Percentiles rank a stretch among this genome's conserved stretches.
Evolutionary conservation across 2,329 filamentous ascomycete species (phyloP).

Genomic region (Monascus ruber): DNA sequence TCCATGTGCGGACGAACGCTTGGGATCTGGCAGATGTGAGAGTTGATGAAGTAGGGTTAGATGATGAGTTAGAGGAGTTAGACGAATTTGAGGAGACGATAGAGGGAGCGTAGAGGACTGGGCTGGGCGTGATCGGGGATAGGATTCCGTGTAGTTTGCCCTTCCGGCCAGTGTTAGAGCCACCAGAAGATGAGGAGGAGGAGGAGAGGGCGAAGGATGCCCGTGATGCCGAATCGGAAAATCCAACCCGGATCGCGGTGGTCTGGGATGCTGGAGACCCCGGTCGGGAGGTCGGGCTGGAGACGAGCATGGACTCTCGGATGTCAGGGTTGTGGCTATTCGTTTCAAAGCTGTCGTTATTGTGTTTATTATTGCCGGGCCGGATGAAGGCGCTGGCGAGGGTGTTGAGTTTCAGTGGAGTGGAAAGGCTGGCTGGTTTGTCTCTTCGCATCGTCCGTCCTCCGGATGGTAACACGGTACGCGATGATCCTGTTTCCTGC

Average conservation of each 20-base stretch:
- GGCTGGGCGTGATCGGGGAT: constrained; percentile 11
- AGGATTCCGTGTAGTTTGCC: constrained; percentile 7
- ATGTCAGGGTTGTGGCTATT: too few species aligned
- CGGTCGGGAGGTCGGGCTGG: constrained; percentile 12
- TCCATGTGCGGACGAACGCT: constrained; percentile 25
- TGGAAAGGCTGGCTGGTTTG: constrained; percentile 4
- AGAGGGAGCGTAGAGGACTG: constrained; percentile 22
- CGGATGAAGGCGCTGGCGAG: constrained; percentile 4
- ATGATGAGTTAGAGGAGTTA: constrained; percentile 7
- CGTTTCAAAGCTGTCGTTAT: constrained; percentile 4
- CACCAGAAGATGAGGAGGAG: constrained; percentile 15
- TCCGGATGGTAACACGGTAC: constrained; percentile 27
- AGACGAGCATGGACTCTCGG: constrained; percentile 10
- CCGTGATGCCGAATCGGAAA: constrained; percentile 16
- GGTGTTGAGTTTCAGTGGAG: constrained; percentile 7
- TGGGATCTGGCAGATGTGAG: constrained; percentile 2
- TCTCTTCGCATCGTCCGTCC: constrained; percentile 26
- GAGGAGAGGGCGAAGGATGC: constrained; percentile 22
- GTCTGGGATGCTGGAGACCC: constrained; percentile 23
- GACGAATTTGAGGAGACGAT: constrained; percentile 19
- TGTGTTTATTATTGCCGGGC: neutral
- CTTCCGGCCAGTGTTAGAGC: constrained; percentile 12
- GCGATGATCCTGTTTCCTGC: constrained; percentile 20
- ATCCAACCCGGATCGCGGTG: constrained; percentile 23
- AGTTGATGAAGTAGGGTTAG: constrained; percentile 3